Conservation (phyloP, 805 yeast species). For the Yarrowia divulgata region DNA sequence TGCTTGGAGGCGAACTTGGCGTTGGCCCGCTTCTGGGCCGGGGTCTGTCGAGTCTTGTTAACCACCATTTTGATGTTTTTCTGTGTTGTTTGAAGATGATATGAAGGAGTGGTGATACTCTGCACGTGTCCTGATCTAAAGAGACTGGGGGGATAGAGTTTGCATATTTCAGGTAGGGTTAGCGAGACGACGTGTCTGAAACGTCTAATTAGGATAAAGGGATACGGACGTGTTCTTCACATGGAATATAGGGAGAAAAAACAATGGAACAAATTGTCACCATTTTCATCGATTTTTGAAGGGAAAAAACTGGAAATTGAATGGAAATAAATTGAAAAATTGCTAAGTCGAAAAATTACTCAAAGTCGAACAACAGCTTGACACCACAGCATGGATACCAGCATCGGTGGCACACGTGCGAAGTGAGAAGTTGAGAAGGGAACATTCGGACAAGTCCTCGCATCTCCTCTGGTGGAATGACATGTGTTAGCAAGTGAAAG, state of each 20-base stretch:
- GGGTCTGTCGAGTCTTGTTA: slow-evolving; percentile 63
- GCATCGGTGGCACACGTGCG: too few relatives aligned
- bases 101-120: not conserved
- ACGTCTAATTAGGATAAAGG: not conserved
- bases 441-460: too few relatives aligned
- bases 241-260: not conserved
- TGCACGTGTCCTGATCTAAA: slow-evolving; percentile 29
- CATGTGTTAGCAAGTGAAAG: too few relatives aligned
- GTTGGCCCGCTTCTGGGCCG: slow-evolving; percentile 88
- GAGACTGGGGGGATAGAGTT: not conserved
- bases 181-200: not conserved
- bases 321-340: too few relatives aligned
- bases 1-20: slow-evolving; percentile 77
- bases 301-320: too few relatives aligned
- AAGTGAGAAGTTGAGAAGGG: too few relatives aligned
- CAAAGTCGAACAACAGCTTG: too few relatives aligned
- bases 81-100: not conserved
- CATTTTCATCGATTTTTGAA: too few relatives aligned
- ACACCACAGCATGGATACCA: too few relatives aligned
- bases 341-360: too few relatives aligned
- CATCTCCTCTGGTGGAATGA: too few relatives aligned
- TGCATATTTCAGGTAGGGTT: slow-evolving; percentile 38
- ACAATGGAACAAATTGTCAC: not conserved
- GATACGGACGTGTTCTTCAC: not conserved
- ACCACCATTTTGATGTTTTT: too few relatives aligned